Evolutionary conservation across 2,329 filamentous ascomycete species (phyloP).

Genomic region (Penicillium sp.): DNA sequence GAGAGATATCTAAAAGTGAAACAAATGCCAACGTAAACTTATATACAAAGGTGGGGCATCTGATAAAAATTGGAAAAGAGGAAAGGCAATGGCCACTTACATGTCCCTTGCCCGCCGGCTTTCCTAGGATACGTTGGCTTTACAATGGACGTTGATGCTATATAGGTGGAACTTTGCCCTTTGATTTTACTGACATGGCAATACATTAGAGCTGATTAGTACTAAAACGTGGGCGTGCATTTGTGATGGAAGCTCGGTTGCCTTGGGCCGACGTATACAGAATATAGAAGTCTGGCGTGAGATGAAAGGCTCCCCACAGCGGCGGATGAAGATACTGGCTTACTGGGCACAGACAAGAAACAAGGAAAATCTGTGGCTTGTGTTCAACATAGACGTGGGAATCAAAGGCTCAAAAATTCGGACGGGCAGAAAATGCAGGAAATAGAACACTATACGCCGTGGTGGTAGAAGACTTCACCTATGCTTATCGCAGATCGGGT

Average conservation of each 20-base stretch:
- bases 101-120: no score
- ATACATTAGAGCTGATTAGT: not conserved
- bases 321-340: not conserved
- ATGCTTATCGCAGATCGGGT: constrained; percentile 17
- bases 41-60: no score
- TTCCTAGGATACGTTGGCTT: no score
- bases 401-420: not conserved
- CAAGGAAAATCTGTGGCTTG: not conserved
- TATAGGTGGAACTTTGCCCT: not conserved
- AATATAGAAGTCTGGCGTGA: not conserved
- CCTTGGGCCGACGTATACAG: not conserved
- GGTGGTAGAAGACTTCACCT: constrained; percentile 13
- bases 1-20: no score
- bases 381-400: not conserved
- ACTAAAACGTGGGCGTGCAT: not conserved
- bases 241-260: not conserved
- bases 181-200: not conserved
- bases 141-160: not conserved
- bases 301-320: not conserved
- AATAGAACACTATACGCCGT: constrained; percentile 17
- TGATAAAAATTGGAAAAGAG: no score
- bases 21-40: no score
- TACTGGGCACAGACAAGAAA: not conserved
- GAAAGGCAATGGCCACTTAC: no score
- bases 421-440: constrained; percentile 8